A percentile compares a stretch with the other conserved stretches of the same genome.
phyloP scores from a whole-genome alignment of 2,329 filamentous ascomycete genomes.

The Cladosporium sp. region DNA sequence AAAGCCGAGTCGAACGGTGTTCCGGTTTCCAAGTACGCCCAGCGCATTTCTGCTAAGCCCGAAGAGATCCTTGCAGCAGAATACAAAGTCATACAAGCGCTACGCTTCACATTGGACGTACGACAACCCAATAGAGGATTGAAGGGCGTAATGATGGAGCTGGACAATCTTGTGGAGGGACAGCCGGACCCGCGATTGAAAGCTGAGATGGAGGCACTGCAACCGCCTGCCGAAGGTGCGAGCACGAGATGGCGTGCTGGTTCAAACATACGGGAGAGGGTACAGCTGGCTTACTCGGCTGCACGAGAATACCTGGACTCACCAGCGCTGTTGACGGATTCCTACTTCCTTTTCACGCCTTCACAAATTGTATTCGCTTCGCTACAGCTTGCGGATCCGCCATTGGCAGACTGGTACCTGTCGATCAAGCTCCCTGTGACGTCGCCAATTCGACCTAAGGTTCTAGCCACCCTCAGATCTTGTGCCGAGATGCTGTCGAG shows the following conservation, averaged over 20 bases:
- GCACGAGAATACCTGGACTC: conserved; percentile 67
- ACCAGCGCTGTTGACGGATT: conserved; percentile 81
- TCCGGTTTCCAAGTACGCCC: conserved; percentile 57
- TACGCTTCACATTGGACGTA: conserved; percentile 91
- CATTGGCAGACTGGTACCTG: conserved; percentile 50
- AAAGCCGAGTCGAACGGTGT: conserved; percentile 87
- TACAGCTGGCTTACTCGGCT: conserved; percentile 63
- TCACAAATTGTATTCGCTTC: conserved; percentile 89
- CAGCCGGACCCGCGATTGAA: conserved; percentile 38
- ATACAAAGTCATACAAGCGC: conserved; percentile 85
- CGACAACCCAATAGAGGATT: conserved; percentile 84
- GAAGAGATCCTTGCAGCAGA: conserved; percentile 82
- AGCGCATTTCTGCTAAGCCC: conserved; percentile 60
- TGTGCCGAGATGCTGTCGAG: conserved; percentile 38
- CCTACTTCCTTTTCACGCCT: conserved; percentile 94
- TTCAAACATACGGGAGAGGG: conserved; percentile 37
- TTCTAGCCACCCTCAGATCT: conserved; percentile 34
- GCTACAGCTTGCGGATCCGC: conserved; percentile 68
- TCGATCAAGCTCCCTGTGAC: conserved; percentile 37
- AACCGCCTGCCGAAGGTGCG: conserved; percentile 7
- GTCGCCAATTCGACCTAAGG: conserved; percentile 27
- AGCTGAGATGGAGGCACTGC: conserved; percentile 19
- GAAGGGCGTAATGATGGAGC: conserved; percentile 80
- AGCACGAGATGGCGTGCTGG: conserved; percentile 20
- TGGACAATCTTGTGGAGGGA: conserved; percentile 63